Base-by-base conservation (phyloP, 495 filamentous ascomycete genomes). In the Amorphotheca resinae region DNA sequence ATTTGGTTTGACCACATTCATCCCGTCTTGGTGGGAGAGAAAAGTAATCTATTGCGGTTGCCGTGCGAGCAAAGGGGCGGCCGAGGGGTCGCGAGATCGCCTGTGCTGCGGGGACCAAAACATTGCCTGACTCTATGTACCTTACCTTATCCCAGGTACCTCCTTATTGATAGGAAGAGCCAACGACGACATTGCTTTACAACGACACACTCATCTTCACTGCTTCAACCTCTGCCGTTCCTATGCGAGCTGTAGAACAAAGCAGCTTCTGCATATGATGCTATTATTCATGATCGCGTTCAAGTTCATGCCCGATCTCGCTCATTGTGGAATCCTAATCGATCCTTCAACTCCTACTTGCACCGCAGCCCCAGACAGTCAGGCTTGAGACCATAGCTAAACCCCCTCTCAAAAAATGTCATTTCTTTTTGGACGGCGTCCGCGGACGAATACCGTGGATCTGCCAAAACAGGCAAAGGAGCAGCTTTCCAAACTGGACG, bases 341-440 rank as follows among this genome's bases (percentile, higher is more conserved):
- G 15, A 6, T 2, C 9, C 26, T n/a, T n/a, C 17, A 4, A 6
- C 36, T 20, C 25, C 11, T 28, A 28, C 5, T 28, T 28, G 28
- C 9, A 14, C 3, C 36, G 44, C 49, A 22, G 33, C 37, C 36
- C 23, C 45, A 45, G 49, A 49, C 45, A 42, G 7, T 28, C n/a
- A 28, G 34, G 23, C 30, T 42, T 14, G 18, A 16, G 12, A 21
- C 7, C 9, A n/a, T 18, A 34, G 2, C 17, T 15, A 37, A 43
- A 23, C 11, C 9, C 9, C 9, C 14, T 8, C 9, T n/a, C 15
- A 32, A 9, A 46, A 31, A 6, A 55, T 55, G 52, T 83, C 91
- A 17, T 99, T 99, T 66, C 75, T 98, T 48, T 95, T 95, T 59
- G 79, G 76, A 42, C 71, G 87, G 54, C 76, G 68, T 63, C 69